These are phyloP conservation scores for Leptomonas pyrrhocoris DNA, from an alignment of 208 protist species.

Conservation along the genomic window DNA sequence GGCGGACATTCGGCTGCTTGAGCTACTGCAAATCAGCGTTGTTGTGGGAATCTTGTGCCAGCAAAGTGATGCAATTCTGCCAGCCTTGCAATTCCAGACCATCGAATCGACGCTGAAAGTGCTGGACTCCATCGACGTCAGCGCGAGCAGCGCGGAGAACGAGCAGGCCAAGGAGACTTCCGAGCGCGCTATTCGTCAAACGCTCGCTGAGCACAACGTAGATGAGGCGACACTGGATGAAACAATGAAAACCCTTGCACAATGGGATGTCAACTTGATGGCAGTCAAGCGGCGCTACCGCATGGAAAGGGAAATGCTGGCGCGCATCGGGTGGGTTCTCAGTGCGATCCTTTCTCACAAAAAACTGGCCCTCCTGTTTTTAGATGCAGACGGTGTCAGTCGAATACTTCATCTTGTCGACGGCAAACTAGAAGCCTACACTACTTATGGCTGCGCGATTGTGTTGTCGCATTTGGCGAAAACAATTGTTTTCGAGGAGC, in stretches of 20 bases:
- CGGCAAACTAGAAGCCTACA: constrained; percentile 45
- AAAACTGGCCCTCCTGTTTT: constrained; percentile 78
- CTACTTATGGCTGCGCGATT: constrained; percentile 70
- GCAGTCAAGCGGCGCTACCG: constrained; percentile 38
- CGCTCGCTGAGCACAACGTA: constrained; percentile 15
- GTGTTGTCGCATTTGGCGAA: constrained; percentile 73
- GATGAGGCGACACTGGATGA: constrained; percentile 12
- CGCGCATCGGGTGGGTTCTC: constrained; percentile 70
- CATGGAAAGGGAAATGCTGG: constrained; percentile 58
- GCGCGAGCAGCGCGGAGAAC: constrained; percentile 7
- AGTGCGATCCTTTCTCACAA: constrained; percentile 79
- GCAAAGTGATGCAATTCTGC: constrained; percentile 69
- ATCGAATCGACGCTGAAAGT: constrained; percentile 73
- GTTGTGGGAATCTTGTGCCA: constrained; percentile 73
- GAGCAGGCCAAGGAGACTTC: constrained; percentile 19
- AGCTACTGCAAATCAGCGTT: constrained; percentile 72
- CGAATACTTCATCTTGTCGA: constrained; percentile 57
- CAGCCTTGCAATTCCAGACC: constrained; percentile 76
- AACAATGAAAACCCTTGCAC: constrained; percentile 14
- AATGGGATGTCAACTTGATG: constrained; percentile 34
- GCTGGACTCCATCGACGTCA: constrained; percentile 58
- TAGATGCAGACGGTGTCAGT: constrained; percentile 63
- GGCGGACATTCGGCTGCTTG: constrained; percentile 51
- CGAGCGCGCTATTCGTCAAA: constrained; percentile 20
- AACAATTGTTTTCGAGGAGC: constrained; percentile 71